Conservation (phyloP, 768 basidiomycete genomes). For the Lentinula detonsa region DNA sequence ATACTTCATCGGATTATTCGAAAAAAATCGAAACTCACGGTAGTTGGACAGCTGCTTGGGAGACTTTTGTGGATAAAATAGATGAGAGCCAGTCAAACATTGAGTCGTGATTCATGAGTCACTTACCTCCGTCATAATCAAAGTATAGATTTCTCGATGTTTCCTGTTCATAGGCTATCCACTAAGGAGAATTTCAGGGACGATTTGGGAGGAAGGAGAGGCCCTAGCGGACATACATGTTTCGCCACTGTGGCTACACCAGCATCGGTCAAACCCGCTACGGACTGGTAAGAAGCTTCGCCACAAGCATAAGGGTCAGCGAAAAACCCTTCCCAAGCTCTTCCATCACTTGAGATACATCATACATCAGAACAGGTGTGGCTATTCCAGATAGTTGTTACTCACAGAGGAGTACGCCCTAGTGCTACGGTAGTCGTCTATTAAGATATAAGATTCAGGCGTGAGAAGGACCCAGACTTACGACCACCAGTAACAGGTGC, state of each 20-base stretch:
- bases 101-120: background rate
- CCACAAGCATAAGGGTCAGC: constrained; percentile 22
- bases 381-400: background rate
- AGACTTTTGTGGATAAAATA: background rate
- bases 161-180: constrained; percentile 19
- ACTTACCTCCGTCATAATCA: background rate
- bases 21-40: background rate
- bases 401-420: background rate
- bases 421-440: background rate
- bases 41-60: background rate
- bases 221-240: constrained; percentile 16
- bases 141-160: constrained; percentile 12
- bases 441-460: background rate
- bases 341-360: background rate
- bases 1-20: too few species aligned
- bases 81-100: background rate
- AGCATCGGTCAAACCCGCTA: constrained; percentile 28
- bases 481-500: constrained; percentile 23
- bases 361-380: background rate
- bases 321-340: constrained; percentile 29
- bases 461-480: background rate
- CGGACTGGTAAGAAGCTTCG: constrained; percentile 29
- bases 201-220: background rate
- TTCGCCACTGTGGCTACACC: constrained; percentile 35
- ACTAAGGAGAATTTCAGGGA: background rate